Conservation (phyloP, 2,329 filamentous ascomycete species). For the Paracorniculantispora psalliotae region DNA sequence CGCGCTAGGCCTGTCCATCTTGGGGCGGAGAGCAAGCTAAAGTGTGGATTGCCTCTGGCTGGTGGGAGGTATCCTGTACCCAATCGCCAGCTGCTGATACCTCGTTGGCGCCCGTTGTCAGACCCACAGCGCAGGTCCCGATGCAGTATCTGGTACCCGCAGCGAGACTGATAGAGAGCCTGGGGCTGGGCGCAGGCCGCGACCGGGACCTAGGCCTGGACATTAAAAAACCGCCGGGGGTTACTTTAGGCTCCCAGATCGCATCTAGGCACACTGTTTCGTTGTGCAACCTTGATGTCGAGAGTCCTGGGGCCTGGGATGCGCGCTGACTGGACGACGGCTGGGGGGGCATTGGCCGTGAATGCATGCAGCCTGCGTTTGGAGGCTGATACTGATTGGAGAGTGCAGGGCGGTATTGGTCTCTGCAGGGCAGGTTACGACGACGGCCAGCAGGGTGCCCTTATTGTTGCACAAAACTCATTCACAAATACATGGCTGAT, state of each 20-base stretch:
- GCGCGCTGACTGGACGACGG: neutral
- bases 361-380: neutral
- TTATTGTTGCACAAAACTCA: neutral
- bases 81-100: slow-evolving; percentile 3
- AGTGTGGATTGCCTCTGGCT: neutral
- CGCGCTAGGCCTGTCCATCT: neutral
- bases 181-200: neutral
- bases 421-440: neutral
- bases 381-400: neutral
- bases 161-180: neutral
- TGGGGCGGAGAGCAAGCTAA: neutral
- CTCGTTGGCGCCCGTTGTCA: slow-evolving; percentile 3
- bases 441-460: neutral
- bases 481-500: neutral
- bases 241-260: slow-evolving; percentile 2
- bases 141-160: slow-evolving; percentile 11
- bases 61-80: slow-evolving; percentile 3
- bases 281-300: slow-evolving; percentile 12
- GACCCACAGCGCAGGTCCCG: slow-evolving; percentile 9
- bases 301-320: neutral
- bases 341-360: neutral
- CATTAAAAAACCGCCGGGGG: neutral
- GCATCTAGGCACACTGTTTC: neutral
- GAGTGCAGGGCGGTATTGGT: neutral
- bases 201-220: neutral